A percentile compares a stretch with the other conserved stretches of the same genome.
Conservation (phyloP, 2,329 filamentous ascomycete species). For the Aureobasidium vineae region DNA sequence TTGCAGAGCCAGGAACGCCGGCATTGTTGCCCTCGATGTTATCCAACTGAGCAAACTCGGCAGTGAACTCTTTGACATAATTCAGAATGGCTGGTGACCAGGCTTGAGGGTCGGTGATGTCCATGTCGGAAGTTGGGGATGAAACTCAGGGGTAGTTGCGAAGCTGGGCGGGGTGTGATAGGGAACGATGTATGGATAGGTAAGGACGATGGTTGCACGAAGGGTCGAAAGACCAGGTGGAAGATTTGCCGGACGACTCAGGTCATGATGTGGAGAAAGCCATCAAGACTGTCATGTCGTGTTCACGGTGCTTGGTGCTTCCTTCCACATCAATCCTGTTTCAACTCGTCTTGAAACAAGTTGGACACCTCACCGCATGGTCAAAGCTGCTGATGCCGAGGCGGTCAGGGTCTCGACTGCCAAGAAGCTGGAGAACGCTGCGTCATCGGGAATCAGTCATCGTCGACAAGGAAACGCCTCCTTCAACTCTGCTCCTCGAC, state of each 20-base stretch:
- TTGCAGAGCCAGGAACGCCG: not conserved
- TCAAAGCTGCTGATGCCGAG: constrained; percentile 10
- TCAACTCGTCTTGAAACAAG: constrained; percentile 3
- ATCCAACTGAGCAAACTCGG: constrained; percentile 3
- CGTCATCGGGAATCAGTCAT: not conserved
- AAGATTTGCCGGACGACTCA: not conserved
- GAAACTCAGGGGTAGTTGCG: not conserved
- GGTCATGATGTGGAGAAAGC: not conserved
- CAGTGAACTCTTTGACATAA: constrained; percentile 6
- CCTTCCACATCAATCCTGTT: constrained; percentile 21
- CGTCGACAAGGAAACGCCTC: not conserved
- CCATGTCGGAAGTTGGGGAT: not conserved
- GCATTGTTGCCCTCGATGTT: not conserved
- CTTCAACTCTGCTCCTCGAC: constrained; percentile 3
- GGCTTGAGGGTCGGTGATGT: not conserved
- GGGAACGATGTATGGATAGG: not conserved
- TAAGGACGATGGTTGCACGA: not conserved
- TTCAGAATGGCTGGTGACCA: constrained; percentile 21
- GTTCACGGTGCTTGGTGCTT: not conserved
- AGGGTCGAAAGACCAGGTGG: not conserved
- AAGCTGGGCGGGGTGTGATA: not conserved
- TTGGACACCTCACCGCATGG: not conserved
- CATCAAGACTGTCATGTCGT: not conserved
- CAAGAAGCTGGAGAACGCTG: not conserved
- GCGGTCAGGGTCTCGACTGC: constrained; percentile 13